Percentiles rank a stretch among this genome's conserved stretches.
These are phyloP conservation scores for Pulveroboletus frians DNA, from an alignment of 768 basidiomycete species.

Conservation along the genomic window DNA sequence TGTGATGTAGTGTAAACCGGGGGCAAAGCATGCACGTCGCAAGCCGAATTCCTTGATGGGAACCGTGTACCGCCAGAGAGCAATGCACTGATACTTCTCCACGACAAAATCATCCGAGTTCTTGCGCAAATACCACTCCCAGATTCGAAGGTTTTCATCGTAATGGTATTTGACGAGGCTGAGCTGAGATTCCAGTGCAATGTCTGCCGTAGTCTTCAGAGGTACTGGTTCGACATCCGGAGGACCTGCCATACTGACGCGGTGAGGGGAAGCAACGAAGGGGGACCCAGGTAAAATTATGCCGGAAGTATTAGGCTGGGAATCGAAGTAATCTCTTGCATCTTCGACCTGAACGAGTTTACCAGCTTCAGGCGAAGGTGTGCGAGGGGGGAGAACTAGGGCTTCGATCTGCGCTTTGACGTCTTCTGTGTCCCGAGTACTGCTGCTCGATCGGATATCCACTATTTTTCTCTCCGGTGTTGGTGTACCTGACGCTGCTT, in stretches of 20 bases:
- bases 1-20: constrained; percentile 63
- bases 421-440: constrained; percentile 38
- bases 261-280: constrained; percentile 30
- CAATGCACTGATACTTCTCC: constrained; percentile 89
- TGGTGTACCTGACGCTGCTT: constrained; percentile 24
- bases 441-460: constrained; percentile 5
- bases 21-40: constrained; percentile 74
- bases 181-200: constrained; percentile 67
- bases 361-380: constrained; percentile 34
- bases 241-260: constrained; percentile 21
- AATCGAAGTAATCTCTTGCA: constrained; percentile 41
- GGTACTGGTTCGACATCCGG: constrained; percentile 38
- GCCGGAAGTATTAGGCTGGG: constrained; percentile 28
- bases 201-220: constrained; percentile 63
- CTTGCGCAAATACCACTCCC: constrained; percentile 93
- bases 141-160: constrained; percentile 82
- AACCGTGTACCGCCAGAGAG: constrained; percentile 73
- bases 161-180: constrained; percentile 72
- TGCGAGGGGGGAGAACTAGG: constrained; percentile 35
- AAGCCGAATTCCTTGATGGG: constrained; percentile 63
- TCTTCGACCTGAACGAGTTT: constrained; percentile 28
- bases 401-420: constrained; percentile 67
- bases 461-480: constrained; percentile 24
- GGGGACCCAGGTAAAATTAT: constrained; percentile 27
- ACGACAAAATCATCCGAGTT: constrained; percentile 83